These are phyloP conservation scores for Fusarium staphyleae DNA, from an alignment of 2,329 filamentous ascomycete species.

Conservation along the genomic window DNA sequence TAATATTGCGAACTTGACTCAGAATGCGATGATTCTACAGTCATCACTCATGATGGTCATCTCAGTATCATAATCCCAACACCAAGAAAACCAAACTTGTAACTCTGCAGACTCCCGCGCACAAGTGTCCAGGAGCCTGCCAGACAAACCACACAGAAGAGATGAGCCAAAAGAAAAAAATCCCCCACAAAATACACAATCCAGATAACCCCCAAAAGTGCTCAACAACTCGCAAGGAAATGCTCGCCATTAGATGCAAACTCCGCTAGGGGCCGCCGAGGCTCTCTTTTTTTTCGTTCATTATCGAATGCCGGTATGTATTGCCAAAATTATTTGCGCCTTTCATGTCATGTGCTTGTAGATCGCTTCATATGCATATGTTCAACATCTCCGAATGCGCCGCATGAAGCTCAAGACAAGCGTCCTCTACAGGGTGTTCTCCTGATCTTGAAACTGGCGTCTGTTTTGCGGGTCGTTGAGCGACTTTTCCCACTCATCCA, in stretches of 20 bases:
- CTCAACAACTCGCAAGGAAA: conserved; percentile 14
- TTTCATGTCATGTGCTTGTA: conserved; percentile 20
- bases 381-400: conserved; percentile 31
- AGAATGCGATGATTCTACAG: conserved; percentile 41
- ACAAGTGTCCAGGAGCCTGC: conserved; percentile 4
- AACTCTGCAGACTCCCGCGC: conserved; percentile 6
- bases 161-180: conserved; percentile 16
- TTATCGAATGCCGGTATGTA: conserved; percentile 37
- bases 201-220: conserved; percentile 21
- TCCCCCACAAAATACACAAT: conserved; percentile 22
- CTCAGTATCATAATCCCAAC: conserved; percentile 46
- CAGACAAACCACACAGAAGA: conserved; percentile 17
- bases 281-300: conserved; percentile 24
- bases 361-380: conserved; percentile 31
- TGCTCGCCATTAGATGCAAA: conserved; percentile 25
- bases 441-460: conserved; percentile 42
- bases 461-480: conserved; percentile 43
- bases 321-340: conserved; percentile 30
- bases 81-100: conserved; percentile 28
- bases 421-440: conserved; percentile 42
- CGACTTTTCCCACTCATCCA: conserved; percentile 88
- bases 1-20: conserved; percentile 39
- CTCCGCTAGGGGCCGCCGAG: conserved; percentile 19
- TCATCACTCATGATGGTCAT: conserved; percentile 45
- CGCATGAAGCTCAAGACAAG: conserved; percentile 10